Percentiles rank a stretch among this genome's conserved stretches.
Evolutionary conservation across 129 eudicot genomes (phyloP).

Genomic region (Heracleum sosnowskyi): DNA sequence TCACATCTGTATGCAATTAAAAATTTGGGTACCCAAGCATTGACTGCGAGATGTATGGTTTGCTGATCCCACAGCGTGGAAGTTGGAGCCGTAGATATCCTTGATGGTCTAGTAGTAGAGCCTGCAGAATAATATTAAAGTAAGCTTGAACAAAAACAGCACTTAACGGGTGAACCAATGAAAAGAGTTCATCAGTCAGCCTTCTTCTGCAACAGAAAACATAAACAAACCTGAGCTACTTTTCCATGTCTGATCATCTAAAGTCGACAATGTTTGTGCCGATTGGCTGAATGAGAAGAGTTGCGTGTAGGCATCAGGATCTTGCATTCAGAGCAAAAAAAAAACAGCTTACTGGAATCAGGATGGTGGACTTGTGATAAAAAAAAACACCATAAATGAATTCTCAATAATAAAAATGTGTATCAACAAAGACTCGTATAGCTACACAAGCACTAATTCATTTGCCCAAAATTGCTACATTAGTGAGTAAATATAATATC

Average conservation of each 20-base stretch:
- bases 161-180: not conserved
- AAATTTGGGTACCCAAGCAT: conserved; percentile 65
- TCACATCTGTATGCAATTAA: not conserved
- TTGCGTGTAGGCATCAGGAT: conserved; percentile 57
- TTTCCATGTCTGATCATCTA: conserved; percentile 42
- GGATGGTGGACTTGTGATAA: no score
- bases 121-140: conserved; percentile 34
- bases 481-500: no score
- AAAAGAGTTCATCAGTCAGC: not conserved
- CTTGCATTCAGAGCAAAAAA: conserved; percentile 34
- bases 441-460: not conserved
- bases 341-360: not conserved
- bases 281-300: conserved; percentile 61
- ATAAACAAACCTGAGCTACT: conserved; percentile 43
- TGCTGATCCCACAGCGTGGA: conserved; percentile 76
- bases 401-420: not conserved
- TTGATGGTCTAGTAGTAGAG: conserved; percentile 54
- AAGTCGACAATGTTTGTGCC: conserved; percentile 47
- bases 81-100: conserved; percentile 46
- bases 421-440: not conserved
- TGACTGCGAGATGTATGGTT: conserved; percentile 82
- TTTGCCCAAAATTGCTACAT: not conserved
- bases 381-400: not conserved
- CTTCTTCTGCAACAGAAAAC: not conserved
- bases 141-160: not conserved